A percentile compares a stretch with the other conserved stretches of the same genome.
These are phyloP conservation scores for Lagenidium giganteum DNA, from an alignment of 352 stramenopile genomes.

Conservation along the genomic window DNA sequence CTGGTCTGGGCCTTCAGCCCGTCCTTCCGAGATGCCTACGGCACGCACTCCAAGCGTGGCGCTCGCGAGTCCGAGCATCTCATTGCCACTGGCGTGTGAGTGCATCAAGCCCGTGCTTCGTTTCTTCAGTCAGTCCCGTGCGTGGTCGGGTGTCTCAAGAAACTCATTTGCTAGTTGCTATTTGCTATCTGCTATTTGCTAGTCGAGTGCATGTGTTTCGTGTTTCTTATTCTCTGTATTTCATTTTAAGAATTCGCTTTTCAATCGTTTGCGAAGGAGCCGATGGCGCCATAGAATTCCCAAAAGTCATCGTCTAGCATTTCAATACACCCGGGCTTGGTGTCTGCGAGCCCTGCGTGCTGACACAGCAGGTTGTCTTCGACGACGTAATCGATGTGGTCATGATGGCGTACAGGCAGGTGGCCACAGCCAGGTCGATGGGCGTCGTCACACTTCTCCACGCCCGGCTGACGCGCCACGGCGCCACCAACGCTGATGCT, in stretches of 20 bases:
- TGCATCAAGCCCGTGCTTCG: no score
- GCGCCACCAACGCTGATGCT: conserved; percentile 9
- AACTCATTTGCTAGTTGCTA: no score
- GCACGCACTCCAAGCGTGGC: neutral
- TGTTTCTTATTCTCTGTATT: neutral
- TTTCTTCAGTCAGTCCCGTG: no score
- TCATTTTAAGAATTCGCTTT: neutral
- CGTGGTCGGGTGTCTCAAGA: no score
- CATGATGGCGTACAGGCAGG: conserved; percentile 53
- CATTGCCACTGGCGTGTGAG: conserved; percentile 8
- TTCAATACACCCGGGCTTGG: conserved; percentile 45
- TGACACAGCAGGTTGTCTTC: conserved; percentile 66
- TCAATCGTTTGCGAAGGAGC: no score
- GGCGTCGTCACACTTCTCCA: conserved; percentile 32
- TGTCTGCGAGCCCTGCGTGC: conserved; percentile 29
- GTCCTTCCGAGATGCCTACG: conserved; percentile 26
- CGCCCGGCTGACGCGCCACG: conserved; percentile 3
- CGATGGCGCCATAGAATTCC: conserved; percentile 60
- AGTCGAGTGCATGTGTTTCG: neutral
- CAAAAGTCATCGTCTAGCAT: conserved; percentile 67
- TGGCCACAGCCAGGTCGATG: conserved; percentile 56
- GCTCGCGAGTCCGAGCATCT: conserved; percentile 6
- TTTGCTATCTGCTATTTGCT: no score
- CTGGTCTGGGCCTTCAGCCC: conserved; percentile 59
- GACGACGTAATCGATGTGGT: conserved; percentile 72